A percentile compares a stretch with the other conserved stretches of the same genome.
phyloP scores from a whole-genome alignment of 2,329 filamentous ascomycete genomes.

The Microsporum audouinii region DNA sequence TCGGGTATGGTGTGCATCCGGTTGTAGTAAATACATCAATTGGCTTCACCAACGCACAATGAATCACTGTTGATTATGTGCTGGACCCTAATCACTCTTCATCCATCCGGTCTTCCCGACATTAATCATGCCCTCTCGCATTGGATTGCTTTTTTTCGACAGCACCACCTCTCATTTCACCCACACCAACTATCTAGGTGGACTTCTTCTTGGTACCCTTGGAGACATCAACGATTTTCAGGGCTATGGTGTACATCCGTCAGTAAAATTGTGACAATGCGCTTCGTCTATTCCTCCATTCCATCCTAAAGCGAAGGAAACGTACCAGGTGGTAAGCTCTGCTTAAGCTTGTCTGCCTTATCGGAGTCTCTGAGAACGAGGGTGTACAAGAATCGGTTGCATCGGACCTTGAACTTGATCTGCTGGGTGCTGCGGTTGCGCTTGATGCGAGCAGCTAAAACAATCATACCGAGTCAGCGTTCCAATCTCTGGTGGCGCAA shows the following conservation, averaged over 20 bases:
- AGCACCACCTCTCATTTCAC: background rate
- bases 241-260: conserved; percentile 22
- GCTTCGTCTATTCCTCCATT: background rate
- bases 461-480: conserved; percentile 14
- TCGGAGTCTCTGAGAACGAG: conserved; percentile 96
- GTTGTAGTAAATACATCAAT: conserved; percentile 3
- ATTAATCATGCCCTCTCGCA: conserved; percentile 2
- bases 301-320: conserved; percentile 16
- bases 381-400: conserved; percentile 92
- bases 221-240: conserved; percentile 36
- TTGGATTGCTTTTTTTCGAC: background rate
- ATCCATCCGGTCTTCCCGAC: background rate
- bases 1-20: background rate
- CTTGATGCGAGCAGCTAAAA: conserved; percentile 77
- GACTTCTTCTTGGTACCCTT: conserved; percentile 37
- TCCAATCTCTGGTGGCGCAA: background rate
- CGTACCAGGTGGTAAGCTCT: conserved; percentile 94
- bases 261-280: conserved; percentile 2
- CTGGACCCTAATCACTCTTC: background rate
- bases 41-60: background rate
- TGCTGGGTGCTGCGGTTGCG: conserved; percentile 81
- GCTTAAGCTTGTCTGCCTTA: conserved; percentile 99
- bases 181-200: conserved; percentile 21
- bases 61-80: background rate
- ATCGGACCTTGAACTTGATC: conserved; percentile 99